Conservation (phyloP, 768 basidiomycete genomes). For the Leccinum incarnatum region DNA sequence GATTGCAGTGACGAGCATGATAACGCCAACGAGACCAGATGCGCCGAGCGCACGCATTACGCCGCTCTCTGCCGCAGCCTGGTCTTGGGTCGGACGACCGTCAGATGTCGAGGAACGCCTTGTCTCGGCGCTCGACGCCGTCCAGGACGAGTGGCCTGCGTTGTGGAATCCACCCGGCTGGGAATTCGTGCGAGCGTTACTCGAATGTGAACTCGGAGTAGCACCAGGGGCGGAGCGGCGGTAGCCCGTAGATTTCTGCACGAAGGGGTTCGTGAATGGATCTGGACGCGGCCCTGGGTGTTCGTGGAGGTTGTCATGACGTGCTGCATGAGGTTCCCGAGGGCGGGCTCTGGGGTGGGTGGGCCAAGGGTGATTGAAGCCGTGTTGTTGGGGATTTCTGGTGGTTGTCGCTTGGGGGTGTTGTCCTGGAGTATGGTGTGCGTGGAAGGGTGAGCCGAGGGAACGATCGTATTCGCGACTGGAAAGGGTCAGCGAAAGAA, state of each 20-base stretch:
- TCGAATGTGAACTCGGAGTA: neutral
- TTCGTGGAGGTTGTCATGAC: slow-evolving; percentile 12
- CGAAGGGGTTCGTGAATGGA: slow-evolving; percentile 25
- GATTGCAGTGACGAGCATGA: slow-evolving; percentile 24
- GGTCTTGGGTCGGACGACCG: slow-evolving; percentile 19
- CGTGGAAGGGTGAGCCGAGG: slow-evolving; percentile 11
- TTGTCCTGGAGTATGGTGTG: slow-evolving; percentile 6
- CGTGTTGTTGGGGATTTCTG: slow-evolving; percentile 24
- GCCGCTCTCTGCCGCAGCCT: slow-evolving; percentile 25
- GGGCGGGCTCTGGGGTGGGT: slow-evolving; percentile 23
- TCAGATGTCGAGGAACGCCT: slow-evolving; percentile 2
- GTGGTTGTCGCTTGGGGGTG: slow-evolving; percentile 33
- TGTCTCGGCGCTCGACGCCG: slow-evolving; percentile 1
- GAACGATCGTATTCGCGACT: slow-evolving; percentile 35
- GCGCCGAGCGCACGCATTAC: slow-evolving; percentile 27
- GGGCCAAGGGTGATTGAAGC: slow-evolving; percentile 27
- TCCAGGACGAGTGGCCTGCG: slow-evolving; percentile 3
- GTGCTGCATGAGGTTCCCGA: slow-evolving; percentile 12
- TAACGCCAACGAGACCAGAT: slow-evolving; percentile 27
- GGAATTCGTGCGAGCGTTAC: neutral
- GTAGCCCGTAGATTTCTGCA: slow-evolving; percentile 29
- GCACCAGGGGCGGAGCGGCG: neutral
- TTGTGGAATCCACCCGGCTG: slow-evolving; percentile 4
- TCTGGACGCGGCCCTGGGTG: slow-evolving; percentile 10
- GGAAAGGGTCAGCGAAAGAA: neutral